Base-by-base conservation (phyloP, 805 yeast species). In the Priceomyces medius region DNA sequence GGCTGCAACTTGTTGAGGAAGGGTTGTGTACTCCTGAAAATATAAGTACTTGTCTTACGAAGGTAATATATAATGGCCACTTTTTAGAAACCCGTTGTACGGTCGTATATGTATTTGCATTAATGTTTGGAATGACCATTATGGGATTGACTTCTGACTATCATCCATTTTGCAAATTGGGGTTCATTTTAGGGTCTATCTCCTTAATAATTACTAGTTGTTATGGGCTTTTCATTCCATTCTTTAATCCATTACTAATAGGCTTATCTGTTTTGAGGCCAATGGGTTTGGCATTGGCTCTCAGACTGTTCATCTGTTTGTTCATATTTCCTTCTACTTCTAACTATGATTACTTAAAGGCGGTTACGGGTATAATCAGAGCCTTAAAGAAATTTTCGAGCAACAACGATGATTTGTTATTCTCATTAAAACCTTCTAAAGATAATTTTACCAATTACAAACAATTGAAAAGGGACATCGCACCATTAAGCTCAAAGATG, bases 321-420 rank as follows among this genome's bases (percentile, higher is more conserved):
- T 20, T 63, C 7, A 43, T 64, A 2, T 63, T 54, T 44, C 71
- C 71, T 1, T 47, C 49, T 13, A 59, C 68, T 3, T 48, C 69
- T 54, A 28, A 32, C 10, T 34, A 38, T 14, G 18, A 14, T 7
- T 34, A 17, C 17, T 18, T 34, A n/a, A 19, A 34, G 37, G 26
- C 14, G n/a, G 37, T 20, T 18, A n/a, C 37, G 14, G 17, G 27
- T 12, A 34, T 34, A n/a, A 13, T 17, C 4, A 16, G 27, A 5
- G 24, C 37, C 4, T 14, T 34, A 13, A 17, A 12, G 5, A 12
- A 5, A 8, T 7, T 7, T 9, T 34, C 37, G n/a, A 42, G 43
- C 9, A 54, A 53, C 19, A 58, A 64, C 35, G 33, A 50, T 5
- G 28, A 51, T 21, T 59, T 61, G 35, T 49, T 63, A 18, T 37